A percentile compares a stretch with the other conserved stretches of the same genome.
These are phyloP conservation scores for Kodamaea kaohsiungensis DNA, from an alignment of 805 yeast genomes.

Conservation along the genomic window DNA sequence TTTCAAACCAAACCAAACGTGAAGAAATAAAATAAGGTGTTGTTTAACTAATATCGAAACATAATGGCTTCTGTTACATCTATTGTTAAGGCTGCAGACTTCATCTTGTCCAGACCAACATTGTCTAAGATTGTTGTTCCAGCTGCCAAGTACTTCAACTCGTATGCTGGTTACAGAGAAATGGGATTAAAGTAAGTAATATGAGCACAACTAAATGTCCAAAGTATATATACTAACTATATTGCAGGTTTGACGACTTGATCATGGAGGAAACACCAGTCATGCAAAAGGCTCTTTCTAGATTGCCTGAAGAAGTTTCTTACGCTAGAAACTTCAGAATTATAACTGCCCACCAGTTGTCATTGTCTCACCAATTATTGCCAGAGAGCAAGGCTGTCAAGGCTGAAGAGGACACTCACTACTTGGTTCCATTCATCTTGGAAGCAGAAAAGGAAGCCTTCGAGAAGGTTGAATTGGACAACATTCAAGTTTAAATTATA, in stretches of 20 bases:
- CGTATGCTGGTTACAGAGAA: conserved; percentile 89
- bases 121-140: conserved; percentile 79
- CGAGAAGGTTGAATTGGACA: conserved; percentile 88
- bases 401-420: conserved; percentile 78
- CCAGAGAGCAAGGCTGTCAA: conserved; percentile 78
- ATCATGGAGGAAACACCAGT: conserved; percentile 84
- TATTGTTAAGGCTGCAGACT: conserved; percentile 73
- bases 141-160: conserved; percentile 69
- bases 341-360: conserved; percentile 86
- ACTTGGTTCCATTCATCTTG: conserved; percentile 83
- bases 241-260: conserved; percentile 73
- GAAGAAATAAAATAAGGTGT: conserved; percentile 7
- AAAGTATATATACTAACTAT: conserved; percentile 19
- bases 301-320: conserved; percentile 81
- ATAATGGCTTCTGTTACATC: conserved; percentile 63
- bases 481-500: conserved; percentile 50
- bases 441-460: conserved; percentile 92
- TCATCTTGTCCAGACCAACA: conserved; percentile 75
- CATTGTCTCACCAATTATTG: conserved; percentile 79
- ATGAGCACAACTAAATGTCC: neutral
- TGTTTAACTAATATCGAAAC: neutral
- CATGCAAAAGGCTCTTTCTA: conserved; percentile 81
- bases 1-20: conserved; percentile 1
- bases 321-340: conserved; percentile 93
- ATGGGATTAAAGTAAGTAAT: conserved; percentile 69